These are phyloP conservation scores for Cucurbita maxima DNA, from an alignment of 306 rosid species.

Conservation along the genomic window DNA sequence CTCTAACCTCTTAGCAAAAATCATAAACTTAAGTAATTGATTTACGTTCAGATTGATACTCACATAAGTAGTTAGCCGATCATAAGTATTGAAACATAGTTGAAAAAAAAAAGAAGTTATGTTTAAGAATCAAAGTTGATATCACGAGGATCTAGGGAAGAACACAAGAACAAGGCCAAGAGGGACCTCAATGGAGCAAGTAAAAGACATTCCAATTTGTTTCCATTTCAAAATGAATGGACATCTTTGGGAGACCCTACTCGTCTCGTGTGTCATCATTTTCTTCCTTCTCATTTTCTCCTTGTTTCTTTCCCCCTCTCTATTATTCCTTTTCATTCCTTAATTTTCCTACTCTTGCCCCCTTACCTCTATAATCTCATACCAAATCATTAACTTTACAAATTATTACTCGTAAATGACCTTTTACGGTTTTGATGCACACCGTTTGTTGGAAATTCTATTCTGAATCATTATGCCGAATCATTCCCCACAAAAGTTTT, in stretches of 20 bases:
- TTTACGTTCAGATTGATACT: no score
- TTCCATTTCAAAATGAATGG: not conserved
- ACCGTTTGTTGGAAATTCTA: no score
- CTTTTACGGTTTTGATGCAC: no score
- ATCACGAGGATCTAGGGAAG: not conserved
- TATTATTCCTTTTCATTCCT: not conserved
- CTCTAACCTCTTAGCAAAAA: not conserved
- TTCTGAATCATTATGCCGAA: no score
- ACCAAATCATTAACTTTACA: not conserved
- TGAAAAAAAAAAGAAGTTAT: no score
- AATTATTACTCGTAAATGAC: no score
- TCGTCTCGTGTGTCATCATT: not conserved
- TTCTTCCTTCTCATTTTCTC: not conserved
- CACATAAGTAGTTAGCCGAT: no score
- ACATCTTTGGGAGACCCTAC: not conserved
- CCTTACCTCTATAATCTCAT: not conserved
- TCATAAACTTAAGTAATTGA: no score
- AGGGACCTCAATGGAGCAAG: not conserved
- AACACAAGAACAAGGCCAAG: not conserved
- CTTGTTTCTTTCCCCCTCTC: not conserved
- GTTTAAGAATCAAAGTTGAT: no score
- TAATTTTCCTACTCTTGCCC: not conserved
- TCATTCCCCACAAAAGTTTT: no score
- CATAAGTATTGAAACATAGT: no score
- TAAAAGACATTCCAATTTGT: not conserved